Evolutionary conservation across 164 flowering plant genomes (phyloP).

Genomic region (Vitis cinerea): DNA sequence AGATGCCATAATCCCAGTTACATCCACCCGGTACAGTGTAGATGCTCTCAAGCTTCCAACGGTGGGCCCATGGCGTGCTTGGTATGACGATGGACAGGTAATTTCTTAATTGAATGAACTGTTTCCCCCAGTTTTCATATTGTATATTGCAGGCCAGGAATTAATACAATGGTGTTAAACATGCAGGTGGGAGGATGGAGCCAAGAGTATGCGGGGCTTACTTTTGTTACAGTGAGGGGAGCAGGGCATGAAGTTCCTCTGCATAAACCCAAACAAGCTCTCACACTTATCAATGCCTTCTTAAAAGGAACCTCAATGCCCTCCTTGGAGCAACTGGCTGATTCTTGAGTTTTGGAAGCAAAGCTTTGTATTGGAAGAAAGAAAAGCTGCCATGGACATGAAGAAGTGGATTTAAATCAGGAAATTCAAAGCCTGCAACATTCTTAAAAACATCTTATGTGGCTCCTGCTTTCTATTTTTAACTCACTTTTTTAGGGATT

Average conservation of each 20-base stretch:
- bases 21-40: constrained; percentile 83
- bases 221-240: constrained; percentile 80
- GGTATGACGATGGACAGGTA: constrained; percentile 98
- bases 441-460: too few relatives aligned
- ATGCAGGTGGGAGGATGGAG: constrained; percentile 96
- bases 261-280: constrained; percentile 74
- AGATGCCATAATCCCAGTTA: constrained; percentile 88
- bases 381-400: neutral
- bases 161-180: neutral
- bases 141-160: neutral
- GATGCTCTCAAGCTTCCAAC: constrained; percentile 86
- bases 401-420: too few relatives aligned
- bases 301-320: constrained; percentile 68
- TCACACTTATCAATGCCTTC: constrained; percentile 61
- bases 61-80: constrained; percentile 75
- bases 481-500: too few relatives aligned
- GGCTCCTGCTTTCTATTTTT: too few relatives aligned
- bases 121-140: too few relatives aligned
- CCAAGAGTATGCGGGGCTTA: constrained; percentile 73
- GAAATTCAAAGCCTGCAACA: too few relatives aligned
- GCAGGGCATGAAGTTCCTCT: constrained; percentile 95
- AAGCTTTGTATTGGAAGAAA: neutral
- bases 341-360: constrained; percentile 16
- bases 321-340: constrained; percentile 26
- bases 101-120: neutral